Evolutionary conservation across 305 asterid species (phyloP), one percentile per base, ranked within the genome.

Genomic region (Solanum aculeatissimum): DNA sequence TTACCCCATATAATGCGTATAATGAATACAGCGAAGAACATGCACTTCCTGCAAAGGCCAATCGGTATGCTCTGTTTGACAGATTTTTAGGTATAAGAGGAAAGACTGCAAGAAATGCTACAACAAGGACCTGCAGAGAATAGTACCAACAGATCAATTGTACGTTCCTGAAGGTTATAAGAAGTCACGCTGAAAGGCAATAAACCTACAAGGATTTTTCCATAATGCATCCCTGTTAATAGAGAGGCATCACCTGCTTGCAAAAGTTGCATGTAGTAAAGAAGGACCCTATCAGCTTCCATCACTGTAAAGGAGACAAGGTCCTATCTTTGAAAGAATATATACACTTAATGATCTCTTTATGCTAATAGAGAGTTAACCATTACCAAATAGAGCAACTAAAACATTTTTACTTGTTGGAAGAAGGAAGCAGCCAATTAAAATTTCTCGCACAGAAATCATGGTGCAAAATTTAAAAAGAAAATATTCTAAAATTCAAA

Each of bases 1-100:
- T 79, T 97, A 95, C 99, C 98, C 98, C 98, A 89, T 95, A 92
- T 84, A 92, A 71, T 40, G 98, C 87, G 84, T 92, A 92, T 87
- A 95, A 78, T 12, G 99, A 95, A 88, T 89, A 95, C 40, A 94
- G 78, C 66, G 98, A 90, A 71, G 98, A 89, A 84, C 95, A 92
- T 29, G 95, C 93, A 60, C 97, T 93, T 84, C 99, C 98, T 85
- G 90, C 82, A 77, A 95, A 94, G 80, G 98, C 91, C 86, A 94
- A 93, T 43, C 95, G 91, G 86, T 89, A 94, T 84, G 97, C 97
- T 80, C 95, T 91, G 83, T 87, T 91, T 32, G 99, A 93, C 77
- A 95, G 93, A 89, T 90, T 88, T 84, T 84, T 90, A 60, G 98
- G 98, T 85, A 91, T 87, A 85, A 97, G 89, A 47, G 99, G 98